Evolutionary conservation across 176 grass and related monocot species (phyloP).

Genomic region (Stipa capillata): DNA sequence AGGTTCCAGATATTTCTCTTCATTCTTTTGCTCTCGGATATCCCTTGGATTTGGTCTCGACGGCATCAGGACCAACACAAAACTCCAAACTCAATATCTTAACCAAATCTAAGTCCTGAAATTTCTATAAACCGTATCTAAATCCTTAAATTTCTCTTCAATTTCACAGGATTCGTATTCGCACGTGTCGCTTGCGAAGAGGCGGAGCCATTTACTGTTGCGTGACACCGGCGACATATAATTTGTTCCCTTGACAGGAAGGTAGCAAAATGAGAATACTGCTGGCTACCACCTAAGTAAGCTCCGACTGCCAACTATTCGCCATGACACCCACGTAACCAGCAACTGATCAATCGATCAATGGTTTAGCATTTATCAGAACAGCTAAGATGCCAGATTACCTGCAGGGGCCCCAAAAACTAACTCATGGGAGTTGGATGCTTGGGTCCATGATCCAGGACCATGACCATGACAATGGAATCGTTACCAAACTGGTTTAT

Average conservation of each 20-base stretch:
- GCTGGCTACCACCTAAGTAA: neutral
- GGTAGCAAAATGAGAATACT: too few relatives aligned
- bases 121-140: too few relatives aligned
- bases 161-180: too few relatives aligned
- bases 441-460: conserved; percentile 3
- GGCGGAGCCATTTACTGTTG: too few relatives aligned
- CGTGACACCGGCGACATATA: neutral
- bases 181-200: too few relatives aligned
- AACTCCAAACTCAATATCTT: neutral
- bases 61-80: neutral
- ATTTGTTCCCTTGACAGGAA: too few relatives aligned
- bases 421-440: neutral
- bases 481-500: neutral
- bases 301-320: neutral
- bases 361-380: neutral
- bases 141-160: neutral
- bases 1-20: neutral
- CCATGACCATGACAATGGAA: neutral
- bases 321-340: neutral
- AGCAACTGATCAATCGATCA: neutral
- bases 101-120: neutral
- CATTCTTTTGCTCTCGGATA: neutral
- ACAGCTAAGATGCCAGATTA: conserved; percentile 16
- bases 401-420: neutral
- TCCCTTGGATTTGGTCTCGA: neutral